A percentile compares a stretch with the other conserved stretches of the same genome.
These are phyloP conservation scores for Mrakia hoshinonis DNA, from an alignment of 768 basidiomycete genomes.

Conservation along the genomic window DNA sequence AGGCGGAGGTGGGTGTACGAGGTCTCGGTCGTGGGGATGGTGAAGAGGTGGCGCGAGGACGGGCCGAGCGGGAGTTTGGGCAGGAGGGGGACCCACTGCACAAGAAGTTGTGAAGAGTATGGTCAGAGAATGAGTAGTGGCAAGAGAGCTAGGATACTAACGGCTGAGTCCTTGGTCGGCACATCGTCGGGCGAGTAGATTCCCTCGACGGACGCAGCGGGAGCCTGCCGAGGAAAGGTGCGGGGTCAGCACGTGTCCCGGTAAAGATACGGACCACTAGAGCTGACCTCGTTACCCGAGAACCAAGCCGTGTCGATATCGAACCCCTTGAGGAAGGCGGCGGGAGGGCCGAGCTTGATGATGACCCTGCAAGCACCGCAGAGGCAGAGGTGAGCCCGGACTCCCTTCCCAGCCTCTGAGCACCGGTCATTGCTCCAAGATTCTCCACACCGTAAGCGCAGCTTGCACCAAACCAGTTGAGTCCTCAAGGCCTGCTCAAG, in stretches of 20 bases:
- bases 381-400: constrained; percentile 1
- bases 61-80: constrained; percentile 71
- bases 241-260: too few relatives aligned
- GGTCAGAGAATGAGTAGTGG: background rate
- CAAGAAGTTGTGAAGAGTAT: background rate
- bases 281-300: constrained; percentile 53
- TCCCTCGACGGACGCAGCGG: constrained; percentile 65
- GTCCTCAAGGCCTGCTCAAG: background rate
- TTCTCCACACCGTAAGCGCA: too few relatives aligned
- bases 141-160: constrained; percentile 19
- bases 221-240: constrained; percentile 38
- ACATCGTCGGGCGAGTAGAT: constrained; percentile 33
- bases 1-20: constrained; percentile 73
- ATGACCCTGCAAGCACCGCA: constrained; percentile 57
- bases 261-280: too few relatives aligned
- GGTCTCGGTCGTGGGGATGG: constrained; percentile 49
- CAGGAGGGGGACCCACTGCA: constrained; percentile 72
- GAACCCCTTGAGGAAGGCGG: constrained; percentile 65
- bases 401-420: background rate
- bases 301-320: constrained; percentile 96
- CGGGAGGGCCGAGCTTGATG: constrained; percentile 66
- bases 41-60: constrained; percentile 79
- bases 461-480: too few relatives aligned
- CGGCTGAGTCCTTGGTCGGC: constrained; percentile 50
- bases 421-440: too few relatives aligned